phyloP scores from a whole-genome alignment of 2,329 filamentous ascomycete genomes.

The Colletotrichum magnum region DNA sequence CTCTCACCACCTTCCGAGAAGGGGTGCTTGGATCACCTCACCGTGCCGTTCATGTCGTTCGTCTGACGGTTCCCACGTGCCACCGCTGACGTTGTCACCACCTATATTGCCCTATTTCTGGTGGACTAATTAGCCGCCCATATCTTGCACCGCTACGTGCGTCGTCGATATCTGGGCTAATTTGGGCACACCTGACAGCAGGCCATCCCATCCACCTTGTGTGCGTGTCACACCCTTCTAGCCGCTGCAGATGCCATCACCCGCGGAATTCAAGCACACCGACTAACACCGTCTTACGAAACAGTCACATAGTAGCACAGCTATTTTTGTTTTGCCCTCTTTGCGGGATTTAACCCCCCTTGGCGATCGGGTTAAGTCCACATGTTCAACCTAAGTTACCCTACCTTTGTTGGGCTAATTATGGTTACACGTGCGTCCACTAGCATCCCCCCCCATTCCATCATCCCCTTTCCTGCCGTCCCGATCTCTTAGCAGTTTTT shows the following conservation, averaged over 20 bases:
- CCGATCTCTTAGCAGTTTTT: background rate
- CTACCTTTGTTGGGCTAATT: constrained; percentile 28
- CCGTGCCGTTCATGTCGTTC: constrained; percentile 3
- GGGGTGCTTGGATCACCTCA: constrained; percentile 19
- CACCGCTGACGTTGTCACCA: background rate
- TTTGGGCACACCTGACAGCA: constrained; percentile 38
- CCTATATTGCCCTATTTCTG: constrained; percentile 30
- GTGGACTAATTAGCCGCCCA: constrained; percentile 40
- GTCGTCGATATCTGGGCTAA: constrained; percentile 46
- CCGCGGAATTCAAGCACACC: constrained; percentile 32
- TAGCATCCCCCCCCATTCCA: background rate
- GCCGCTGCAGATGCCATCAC: constrained; percentile 38
- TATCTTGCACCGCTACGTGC: background rate
- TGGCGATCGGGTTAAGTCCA: constrained; percentile 10
- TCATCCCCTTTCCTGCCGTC: constrained; percentile 4
- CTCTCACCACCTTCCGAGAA: constrained; percentile 27
- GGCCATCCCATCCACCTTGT: constrained; percentile 4
- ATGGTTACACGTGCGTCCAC: constrained; percentile 9
- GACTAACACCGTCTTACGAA: constrained; percentile 30
- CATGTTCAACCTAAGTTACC: constrained; percentile 1
- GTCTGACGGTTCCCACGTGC: constrained; percentile 20
- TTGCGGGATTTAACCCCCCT: constrained; percentile 37
- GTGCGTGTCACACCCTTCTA: constrained; percentile 24
- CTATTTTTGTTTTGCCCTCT: constrained; percentile 56
- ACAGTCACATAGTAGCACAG: background rate